These are phyloP conservation scores for Rubroshorea leprosula DNA, from an alignment of 345 rosid species.

Conservation along the genomic window DNA sequence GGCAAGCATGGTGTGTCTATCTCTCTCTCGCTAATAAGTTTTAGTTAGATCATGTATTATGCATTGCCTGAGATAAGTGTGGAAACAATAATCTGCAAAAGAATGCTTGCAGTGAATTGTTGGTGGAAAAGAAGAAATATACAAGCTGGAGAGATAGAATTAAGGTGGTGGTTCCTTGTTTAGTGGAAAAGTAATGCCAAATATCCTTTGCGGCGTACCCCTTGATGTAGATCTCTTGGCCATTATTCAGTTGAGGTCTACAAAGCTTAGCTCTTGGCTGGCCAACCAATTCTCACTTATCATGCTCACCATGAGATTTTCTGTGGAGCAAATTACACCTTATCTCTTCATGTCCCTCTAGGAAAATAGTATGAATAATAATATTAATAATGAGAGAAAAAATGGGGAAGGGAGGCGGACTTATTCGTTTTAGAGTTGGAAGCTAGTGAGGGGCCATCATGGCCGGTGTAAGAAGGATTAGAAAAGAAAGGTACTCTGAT, in stretches of 20 bases:
- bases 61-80: no score
- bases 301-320: slow-evolving; percentile 23
- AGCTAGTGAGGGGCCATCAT: background rate
- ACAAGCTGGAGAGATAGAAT: background rate
- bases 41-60: no score
- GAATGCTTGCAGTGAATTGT: background rate
- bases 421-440: background rate
- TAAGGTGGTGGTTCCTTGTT: background rate
- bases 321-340: slow-evolving; percentile 44
- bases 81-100: no score
- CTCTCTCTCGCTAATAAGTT: no score
- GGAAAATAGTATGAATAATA: background rate
- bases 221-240: background rate
- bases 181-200: background rate
- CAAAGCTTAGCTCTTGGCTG: slow-evolving; percentile 23
- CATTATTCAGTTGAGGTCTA: slow-evolving; percentile 7
- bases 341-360: slow-evolving; percentile 16
- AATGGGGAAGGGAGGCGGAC: background rate
- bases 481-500: background rate
- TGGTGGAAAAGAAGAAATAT: no score
- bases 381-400: background rate
- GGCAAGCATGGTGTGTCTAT: no score
- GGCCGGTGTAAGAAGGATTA: background rate
- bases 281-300: slow-evolving; percentile 10
- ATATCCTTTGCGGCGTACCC: background rate